Percentiles rank a stretch among this genome's conserved stretches.
phyloP scores from a whole-genome alignment of 2,329 filamentous ascomycete genomes.

The Microcyclospora pomicola region DNA sequence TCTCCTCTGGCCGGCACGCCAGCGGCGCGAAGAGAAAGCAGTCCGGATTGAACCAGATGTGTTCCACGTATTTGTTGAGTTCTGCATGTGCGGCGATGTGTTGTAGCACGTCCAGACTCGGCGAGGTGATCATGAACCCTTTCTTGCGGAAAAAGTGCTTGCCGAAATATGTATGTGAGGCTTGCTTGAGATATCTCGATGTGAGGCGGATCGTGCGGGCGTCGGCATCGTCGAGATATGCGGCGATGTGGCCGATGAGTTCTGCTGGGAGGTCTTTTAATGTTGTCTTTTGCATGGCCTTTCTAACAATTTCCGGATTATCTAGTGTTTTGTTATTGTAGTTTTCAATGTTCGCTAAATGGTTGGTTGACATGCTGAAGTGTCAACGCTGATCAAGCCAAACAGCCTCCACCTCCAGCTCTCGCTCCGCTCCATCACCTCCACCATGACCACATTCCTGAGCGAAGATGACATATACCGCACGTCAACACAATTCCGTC shows the following conservation, averaged over 20 bases:
- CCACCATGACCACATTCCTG: conserved; percentile 28
- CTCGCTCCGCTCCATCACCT: neutral
- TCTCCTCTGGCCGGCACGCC: conserved; percentile 7
- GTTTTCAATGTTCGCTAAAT: too few species aligned
- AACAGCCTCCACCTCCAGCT: neutral
- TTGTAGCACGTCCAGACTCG: conserved; percentile 12
- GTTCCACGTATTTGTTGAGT: conserved; percentile 16
- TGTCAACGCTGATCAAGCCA: too few species aligned
- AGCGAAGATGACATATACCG: conserved; percentile 87
- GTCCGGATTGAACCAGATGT: conserved; percentile 23
- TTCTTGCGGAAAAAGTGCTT: conserved; percentile 21
- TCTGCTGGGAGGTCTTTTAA: conserved; percentile 16
- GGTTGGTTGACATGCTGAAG: too few species aligned
- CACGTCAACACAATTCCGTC: conserved; percentile 73
- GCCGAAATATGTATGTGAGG: conserved; percentile 15
- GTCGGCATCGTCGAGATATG: conserved; percentile 10
- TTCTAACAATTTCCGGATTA: too few species aligned
- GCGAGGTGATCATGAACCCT: conserved; percentile 18
- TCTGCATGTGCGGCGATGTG: conserved; percentile 12
- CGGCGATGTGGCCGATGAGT: conserved; percentile 14
- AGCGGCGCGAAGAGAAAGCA: conserved; percentile 8
- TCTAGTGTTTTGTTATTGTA: too few species aligned
- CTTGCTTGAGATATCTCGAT: conserved; percentile 11
- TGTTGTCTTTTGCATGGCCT: conserved; percentile 1
- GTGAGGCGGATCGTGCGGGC: conserved; percentile 12